A percentile compares a stretch with the other conserved stretches of the same genome.
These are phyloP conservation scores for Comarum palustre DNA, from an alignment of 306 rosid genomes.

Conservation along the genomic window DNA sequence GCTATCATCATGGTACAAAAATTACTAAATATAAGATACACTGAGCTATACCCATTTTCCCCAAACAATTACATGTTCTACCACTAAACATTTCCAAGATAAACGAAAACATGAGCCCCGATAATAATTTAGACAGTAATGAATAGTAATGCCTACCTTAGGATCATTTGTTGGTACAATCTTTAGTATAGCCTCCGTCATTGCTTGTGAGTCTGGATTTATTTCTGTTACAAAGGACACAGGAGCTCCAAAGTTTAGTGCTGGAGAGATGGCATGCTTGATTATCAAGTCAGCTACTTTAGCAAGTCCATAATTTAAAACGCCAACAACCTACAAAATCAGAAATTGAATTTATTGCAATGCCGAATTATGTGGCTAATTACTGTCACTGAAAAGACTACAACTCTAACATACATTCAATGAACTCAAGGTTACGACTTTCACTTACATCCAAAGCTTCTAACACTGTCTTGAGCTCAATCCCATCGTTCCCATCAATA, in stretches of 20 bases:
- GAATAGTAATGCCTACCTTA: constrained; percentile 41
- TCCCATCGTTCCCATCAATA: constrained; percentile 34
- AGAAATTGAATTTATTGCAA: constrained; percentile 9
- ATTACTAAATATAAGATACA: background rate
- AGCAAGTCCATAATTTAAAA: constrained; percentile 84
- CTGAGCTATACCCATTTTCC: background rate
- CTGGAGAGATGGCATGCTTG: constrained; percentile 59
- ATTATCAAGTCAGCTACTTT: constrained; percentile 84
- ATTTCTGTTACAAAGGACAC: constrained; percentile 56
- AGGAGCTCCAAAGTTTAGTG: constrained; percentile 45
- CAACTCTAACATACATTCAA: background rate
- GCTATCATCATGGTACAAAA: background rate
- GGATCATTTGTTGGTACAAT: constrained; percentile 46
- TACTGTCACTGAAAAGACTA: background rate
- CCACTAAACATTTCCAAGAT: background rate
- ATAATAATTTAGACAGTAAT: constrained; percentile 2
- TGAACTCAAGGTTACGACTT: constrained; percentile 13
- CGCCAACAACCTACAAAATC: constrained; percentile 57
- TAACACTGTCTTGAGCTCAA: constrained; percentile 61
- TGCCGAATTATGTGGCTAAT: background rate
- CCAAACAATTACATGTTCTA: background rate
- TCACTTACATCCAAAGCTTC: constrained; percentile 84
- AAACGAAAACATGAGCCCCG: background rate
- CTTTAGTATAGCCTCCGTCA: constrained; percentile 45
- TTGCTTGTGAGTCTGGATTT: constrained; percentile 37